phyloP scores from a whole-genome alignment of 805 yeast genomes.

The Metschnikowia similis region DNA sequence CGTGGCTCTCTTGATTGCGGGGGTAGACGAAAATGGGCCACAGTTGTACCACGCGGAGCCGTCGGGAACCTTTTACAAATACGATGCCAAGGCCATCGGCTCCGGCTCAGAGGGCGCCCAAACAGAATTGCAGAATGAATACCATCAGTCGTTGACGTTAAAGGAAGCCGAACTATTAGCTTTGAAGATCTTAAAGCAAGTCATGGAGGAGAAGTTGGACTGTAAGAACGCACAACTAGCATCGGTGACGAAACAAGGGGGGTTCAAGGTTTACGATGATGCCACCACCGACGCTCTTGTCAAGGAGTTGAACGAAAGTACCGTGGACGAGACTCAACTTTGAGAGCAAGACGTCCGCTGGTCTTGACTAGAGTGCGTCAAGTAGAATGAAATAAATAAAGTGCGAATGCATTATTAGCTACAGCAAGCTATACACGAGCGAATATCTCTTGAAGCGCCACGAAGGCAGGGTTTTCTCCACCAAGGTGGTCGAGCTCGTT shows the following conservation, averaged over 20 bases:
- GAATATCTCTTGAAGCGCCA: constrained; percentile 11
- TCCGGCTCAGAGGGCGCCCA: constrained; percentile 99
- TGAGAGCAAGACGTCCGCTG: constrained; percentile 1
- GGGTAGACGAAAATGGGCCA: constrained; percentile 92
- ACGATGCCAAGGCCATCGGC: constrained; percentile 98
- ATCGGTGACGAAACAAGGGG: constrained; percentile 79
- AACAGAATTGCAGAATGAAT: constrained; percentile 93
- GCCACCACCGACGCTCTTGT: constrained; percentile 81
- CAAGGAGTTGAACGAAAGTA: constrained; percentile 61
- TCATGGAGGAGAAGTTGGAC: constrained; percentile 98
- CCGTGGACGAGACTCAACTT: constrained; percentile 14
- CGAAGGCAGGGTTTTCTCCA: constrained; percentile 13
- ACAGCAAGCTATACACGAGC: constrained; percentile 6
- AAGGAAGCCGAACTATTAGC: constrained; percentile 90
- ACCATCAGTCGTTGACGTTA: constrained; percentile 85
- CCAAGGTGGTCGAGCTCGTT: constrained; percentile 11
- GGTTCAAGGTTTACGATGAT: constrained; percentile 81
- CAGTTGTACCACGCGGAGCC: constrained; percentile 99
- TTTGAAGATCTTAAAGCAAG: constrained; percentile 88
- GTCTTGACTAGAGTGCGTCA: background rate
- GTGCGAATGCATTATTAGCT: background rate
- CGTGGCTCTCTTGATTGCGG: constrained; percentile 94
- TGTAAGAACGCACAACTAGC: constrained; percentile 94
- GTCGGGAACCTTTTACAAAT: constrained; percentile 94
- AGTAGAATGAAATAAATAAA: background rate